phyloP scores from a whole-genome alignment of 139 green algal genomes.

The Closterium sp. region DNA sequence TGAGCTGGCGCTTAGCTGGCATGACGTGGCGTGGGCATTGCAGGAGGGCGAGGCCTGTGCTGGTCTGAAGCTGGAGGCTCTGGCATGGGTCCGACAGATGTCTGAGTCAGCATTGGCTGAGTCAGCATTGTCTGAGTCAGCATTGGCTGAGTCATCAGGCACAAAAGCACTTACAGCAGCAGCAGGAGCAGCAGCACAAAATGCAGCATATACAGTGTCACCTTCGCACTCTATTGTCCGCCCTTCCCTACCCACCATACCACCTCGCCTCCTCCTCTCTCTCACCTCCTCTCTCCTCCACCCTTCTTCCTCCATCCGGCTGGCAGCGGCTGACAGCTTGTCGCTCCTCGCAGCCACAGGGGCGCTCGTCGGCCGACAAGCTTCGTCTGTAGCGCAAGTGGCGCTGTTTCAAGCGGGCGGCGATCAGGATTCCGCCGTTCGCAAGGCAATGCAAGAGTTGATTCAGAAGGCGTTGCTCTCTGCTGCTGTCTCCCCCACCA shows the following conservation, averaged over 20 bases:
- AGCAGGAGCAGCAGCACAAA: background rate
- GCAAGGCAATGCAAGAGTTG: background rate
- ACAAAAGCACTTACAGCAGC: background rate
- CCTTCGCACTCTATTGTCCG: background rate
- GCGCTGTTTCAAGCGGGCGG: background rate
- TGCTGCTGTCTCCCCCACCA: background rate
- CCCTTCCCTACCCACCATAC: background rate
- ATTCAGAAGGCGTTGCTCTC: background rate
- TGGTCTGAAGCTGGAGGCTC: background rate
- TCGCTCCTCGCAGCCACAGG: background rate
- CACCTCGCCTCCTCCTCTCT: background rate
- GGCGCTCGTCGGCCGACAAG: background rate
- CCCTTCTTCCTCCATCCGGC: background rate
- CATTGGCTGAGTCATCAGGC: no score
- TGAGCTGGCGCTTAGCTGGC: background rate
- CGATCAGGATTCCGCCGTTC: background rate
- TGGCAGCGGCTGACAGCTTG: background rate
- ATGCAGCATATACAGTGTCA: background rate
- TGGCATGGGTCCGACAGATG: background rate
- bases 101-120: background rate
- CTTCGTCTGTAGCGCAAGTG: background rate
- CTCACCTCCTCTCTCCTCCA: background rate
- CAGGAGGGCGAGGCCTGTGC: background rate
- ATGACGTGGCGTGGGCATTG: background rate
- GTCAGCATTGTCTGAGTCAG: background rate